Conservation (phyloP, 1,139 yeast species). For the Entelexis paramagnoliae region DNA sequence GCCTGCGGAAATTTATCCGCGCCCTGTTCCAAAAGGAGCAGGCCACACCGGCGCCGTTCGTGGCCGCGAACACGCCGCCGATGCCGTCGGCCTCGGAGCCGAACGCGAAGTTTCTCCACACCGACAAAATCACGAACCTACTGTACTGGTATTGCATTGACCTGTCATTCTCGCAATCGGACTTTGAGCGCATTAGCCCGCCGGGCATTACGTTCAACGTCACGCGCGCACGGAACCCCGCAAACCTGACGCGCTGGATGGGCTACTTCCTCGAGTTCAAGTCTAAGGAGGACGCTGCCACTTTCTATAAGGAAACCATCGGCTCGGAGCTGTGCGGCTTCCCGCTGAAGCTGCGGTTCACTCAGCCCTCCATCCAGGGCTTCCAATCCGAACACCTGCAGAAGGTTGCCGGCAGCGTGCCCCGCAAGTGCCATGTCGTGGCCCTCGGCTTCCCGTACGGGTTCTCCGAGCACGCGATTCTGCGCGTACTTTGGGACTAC, state of each 20-base stretch:
- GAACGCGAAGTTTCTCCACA: constrained; percentile 18
- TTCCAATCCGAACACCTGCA: constrained; percentile 27
- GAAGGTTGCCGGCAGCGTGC: constrained; percentile 26
- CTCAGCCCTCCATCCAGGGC: constrained; percentile 28
- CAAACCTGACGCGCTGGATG: constrained; percentile 37
- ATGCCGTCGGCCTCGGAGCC: constrained; percentile 3
- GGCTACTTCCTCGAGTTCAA: constrained; percentile 47
- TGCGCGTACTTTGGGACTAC: constrained; percentile 37
- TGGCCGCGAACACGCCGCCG: neutral
- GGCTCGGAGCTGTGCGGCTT: constrained; percentile 45
- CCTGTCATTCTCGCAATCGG: constrained; percentile 28
- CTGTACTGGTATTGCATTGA: constrained; percentile 32
- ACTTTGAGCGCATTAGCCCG: constrained; percentile 30
- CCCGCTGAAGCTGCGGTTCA: constrained; percentile 39
- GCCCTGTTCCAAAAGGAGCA: constrained; percentile 12
- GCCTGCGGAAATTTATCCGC: constrained; percentile 20
- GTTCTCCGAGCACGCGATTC: constrained; percentile 27
- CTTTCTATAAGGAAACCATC: constrained; percentile 42
- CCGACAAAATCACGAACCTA: constrained; percentile 25
- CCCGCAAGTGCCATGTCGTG: constrained; percentile 31
- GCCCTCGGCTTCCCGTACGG: constrained; percentile 35
- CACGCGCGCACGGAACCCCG: constrained; percentile 43
- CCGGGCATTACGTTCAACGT: constrained; percentile 27
- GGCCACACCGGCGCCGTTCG: neutral
- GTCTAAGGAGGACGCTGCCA: constrained; percentile 41